Evolutionary conservation across 805 yeast genomes (phyloP).

Genomic region (Cephaloascus albidus): DNA sequence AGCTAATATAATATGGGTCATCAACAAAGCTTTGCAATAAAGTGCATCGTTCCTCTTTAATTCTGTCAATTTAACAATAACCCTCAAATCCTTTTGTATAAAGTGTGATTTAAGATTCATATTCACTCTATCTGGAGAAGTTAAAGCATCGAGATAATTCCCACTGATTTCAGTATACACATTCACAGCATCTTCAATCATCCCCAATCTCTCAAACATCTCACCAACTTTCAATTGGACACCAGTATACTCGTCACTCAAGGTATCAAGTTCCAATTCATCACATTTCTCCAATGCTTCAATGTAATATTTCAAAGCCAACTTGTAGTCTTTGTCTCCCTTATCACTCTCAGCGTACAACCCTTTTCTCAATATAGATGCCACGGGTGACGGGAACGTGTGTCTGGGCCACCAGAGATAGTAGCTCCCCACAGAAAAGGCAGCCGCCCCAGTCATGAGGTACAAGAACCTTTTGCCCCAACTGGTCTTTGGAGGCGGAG

Average conservation of each 20-base stretch:
- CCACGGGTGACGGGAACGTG: constrained; percentile 61
- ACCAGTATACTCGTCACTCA: constrained; percentile 82
- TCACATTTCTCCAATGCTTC: constrained; percentile 64
- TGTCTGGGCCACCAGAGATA: constrained; percentile 57
- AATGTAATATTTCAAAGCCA: constrained; percentile 65
- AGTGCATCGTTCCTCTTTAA: constrained; percentile 36
- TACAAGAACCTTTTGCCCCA: constrained; percentile 7
- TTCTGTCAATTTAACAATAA: constrained; percentile 60
- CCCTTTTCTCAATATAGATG: constrained; percentile 62
- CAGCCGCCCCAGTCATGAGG: constrained; percentile 6
- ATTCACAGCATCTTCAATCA: constrained; percentile 53
- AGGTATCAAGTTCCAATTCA: constrained; percentile 40
- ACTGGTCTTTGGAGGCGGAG: constrained; percentile 7
- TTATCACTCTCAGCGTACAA: constrained; percentile 77
- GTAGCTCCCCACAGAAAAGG: constrained; percentile 13
- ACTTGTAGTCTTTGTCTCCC: constrained; percentile 48
- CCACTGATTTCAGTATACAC: constrained; percentile 61
- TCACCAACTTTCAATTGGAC: constrained; percentile 82
- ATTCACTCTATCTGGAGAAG: constrained; percentile 25
- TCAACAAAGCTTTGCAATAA: constrained; percentile 44
- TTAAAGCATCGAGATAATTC: constrained; percentile 44
- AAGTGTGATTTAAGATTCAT: constrained; percentile 40
- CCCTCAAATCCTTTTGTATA: constrained; percentile 62
- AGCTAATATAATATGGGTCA: constrained; percentile 57
- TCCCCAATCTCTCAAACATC: constrained; percentile 65